Evolutionary conservation across 2,329 filamentous ascomycete genomes (phyloP).

Genomic region (Sporothrix globosa): DNA sequence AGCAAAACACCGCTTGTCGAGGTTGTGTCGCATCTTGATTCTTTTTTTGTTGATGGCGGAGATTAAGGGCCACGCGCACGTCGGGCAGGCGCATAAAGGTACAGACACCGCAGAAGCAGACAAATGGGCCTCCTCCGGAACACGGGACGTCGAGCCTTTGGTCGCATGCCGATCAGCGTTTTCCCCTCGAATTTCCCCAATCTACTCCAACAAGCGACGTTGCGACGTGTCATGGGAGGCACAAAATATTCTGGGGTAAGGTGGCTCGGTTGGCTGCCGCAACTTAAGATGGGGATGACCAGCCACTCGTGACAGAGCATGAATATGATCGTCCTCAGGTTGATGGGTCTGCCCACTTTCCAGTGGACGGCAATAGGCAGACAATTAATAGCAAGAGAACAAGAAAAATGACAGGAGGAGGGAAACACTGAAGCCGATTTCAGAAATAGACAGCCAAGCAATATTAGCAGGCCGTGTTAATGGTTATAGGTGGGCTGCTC

Average conservation of each 20-base stretch:
- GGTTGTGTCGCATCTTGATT: neutral
- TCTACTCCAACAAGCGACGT: constrained; percentile 1
- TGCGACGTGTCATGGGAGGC: neutral
- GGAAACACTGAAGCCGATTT: constrained; percentile 27
- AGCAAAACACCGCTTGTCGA: neutral
- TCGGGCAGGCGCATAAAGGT: constrained; percentile 4
- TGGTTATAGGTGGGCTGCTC: neutral
- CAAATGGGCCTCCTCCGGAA: neutral
- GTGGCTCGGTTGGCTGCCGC: neutral
- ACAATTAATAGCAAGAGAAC: neutral
- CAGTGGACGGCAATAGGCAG: neutral
- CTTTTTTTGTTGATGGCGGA: neutral
- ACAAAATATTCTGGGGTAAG: constrained; percentile 1
- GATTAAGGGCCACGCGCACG: neutral
- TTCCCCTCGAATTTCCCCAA: neutral
- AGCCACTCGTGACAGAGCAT: constrained; percentile 13
- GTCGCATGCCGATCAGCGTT: neutral
- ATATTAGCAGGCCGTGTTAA: constrained; percentile 21
- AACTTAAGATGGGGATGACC: neutral
- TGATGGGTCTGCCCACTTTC: constrained; percentile 20
- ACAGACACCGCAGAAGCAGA: neutral
- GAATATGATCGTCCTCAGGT: constrained; percentile 22
- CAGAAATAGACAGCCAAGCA: constrained; percentile 20
- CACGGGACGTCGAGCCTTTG: constrained; percentile 24
- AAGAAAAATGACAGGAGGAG: constrained; percentile 16